Evolutionary conservation across 305 asterid genomes (phyloP), one percentile per base, ranked within the genome.

Genomic region (Fraxinus xanthoxyloides): DNA sequence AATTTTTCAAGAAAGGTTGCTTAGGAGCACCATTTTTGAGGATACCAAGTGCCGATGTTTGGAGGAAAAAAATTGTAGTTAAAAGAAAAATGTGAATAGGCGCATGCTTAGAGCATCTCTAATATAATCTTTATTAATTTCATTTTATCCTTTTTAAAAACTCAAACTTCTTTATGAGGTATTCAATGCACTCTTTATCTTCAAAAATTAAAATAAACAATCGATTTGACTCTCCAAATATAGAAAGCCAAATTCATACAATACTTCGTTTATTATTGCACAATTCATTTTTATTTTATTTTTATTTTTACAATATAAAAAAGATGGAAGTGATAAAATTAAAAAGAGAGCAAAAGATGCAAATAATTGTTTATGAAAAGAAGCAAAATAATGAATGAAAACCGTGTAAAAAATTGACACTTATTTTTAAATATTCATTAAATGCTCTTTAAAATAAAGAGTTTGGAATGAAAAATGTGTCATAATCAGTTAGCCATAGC

Each of bases 401-500:
- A 4, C 19, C 19, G 61, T 3, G 61, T 15, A 15, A 48, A 48
- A 48, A 4, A 51, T 15, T 5, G 61, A 51, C 2, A 51, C 2
- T 48, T 46, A 2, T 43, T 12, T 43, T 43, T 43, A 10, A 13
- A 43, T 13, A 46, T 46, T 46, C 56, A 1, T 46, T 46, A 46
- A 48, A 48, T 48, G 21, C 61, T 48, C 61, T 48, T 17, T 15
- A 51, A 15, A 51, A 51, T 17, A 17, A 17, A 51, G 21, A 46
- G 21, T 17, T 17, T 15, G 61, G 63, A 61, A 77, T 28, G 15
- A 12, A 32, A 78, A 74, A 38, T 81, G 83, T 75, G 87, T 79
- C 4, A 17, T 36, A 46, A 75, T 82, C 76, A 48, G 17, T 28
- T 48, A 46, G 76, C 51, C 85, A 54, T 46, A 75, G 59, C 19